A percentile compares a stretch with the other conserved stretches of the same genome.
phyloP scores from a whole-genome alignment of 768 basidiomycete species.

The Boletales sp. region DNA sequence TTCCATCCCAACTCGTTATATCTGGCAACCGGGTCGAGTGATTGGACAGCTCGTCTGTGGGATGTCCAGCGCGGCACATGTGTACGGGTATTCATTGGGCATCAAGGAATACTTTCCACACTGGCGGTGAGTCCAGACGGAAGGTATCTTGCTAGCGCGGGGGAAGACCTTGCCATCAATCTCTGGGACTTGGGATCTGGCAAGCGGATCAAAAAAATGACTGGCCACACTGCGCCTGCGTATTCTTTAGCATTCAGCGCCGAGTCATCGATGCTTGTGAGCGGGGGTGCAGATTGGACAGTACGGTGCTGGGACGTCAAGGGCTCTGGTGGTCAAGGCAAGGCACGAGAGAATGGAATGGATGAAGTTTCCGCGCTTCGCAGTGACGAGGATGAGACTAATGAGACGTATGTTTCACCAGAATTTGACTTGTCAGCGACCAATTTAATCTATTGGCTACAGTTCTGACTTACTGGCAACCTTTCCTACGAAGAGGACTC shows the following conservation, averaged over 20 bases:
- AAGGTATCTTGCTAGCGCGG: conserved; percentile 87
- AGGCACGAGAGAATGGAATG: conserved; percentile 55
- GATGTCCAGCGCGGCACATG: conserved; percentile 95
- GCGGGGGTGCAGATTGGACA: conserved; percentile 92
- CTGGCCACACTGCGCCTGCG: conserved; percentile 85
- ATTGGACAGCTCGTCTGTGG: conserved; percentile 95
- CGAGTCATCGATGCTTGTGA: conserved; percentile 87
- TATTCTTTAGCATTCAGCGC: conserved; percentile 90
- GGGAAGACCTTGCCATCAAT: conserved; percentile 90
- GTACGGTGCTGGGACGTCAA: conserved; percentile 99
- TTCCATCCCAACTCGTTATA: conserved; percentile 99
- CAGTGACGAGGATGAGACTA: conserved; percentile 48
- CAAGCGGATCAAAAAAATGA: conserved; percentile 93
- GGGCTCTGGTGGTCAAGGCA: conserved; percentile 62
- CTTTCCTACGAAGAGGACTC: conserved; percentile 94
- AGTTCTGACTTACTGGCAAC: conserved; percentile 86
- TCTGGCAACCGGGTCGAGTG: conserved; percentile 94
- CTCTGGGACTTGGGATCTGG: conserved; percentile 98
- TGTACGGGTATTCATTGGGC: conserved; percentile 93
- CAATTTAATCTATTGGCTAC: conserved; percentile 7
- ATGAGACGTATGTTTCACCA: conserved; percentile 62
- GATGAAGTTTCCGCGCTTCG: conserved; percentile 31
- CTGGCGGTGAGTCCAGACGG: conserved; percentile 94
- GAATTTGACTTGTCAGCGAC: neutral
- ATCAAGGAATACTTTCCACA: conserved; percentile 83